Base-by-base conservation (phyloP, 495 filamentous ascomycete species). In the Podospora tetraspora region DNA sequence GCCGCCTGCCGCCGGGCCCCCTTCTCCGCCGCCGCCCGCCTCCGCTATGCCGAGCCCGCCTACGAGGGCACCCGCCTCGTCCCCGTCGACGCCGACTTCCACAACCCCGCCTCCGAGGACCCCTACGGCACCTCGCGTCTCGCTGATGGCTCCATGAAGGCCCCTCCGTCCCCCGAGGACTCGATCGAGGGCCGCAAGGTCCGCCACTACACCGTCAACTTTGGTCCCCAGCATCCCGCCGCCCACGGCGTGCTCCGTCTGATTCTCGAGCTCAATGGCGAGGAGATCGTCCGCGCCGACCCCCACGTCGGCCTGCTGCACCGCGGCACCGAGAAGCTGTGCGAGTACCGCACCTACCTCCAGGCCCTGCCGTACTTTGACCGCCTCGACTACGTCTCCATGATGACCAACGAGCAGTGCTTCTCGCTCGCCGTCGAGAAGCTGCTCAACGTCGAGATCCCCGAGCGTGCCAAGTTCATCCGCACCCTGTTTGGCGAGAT, bases 331-430 rank as follows among this genome's bases (percentile, higher is more conserved):
- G 96, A 99, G 86, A 99, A 99, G 87, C 88, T 99, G 83, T 98
- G 97, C 79, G 96, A 99, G 84, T 99, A 99, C 85, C 96, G 95
- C 86, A 97, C 93, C 62, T 99, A 99, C 78, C 88, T 98, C 73
- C 96, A 99, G 79, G 96, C 96, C 65, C 83, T 99, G 76, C 96
- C 96, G 34, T 99, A 99, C 83, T 99, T 99, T 77, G 96, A 99
- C 83, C 91, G 96, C 69, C 83, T 99, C 78, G 96, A 99, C 79
- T 99, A 99, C 79, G 94, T 97, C 66, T 97, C 93, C 78, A 99
- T 99, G 96, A 99, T 98, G 95, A 98, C 95, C 70, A 97, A 97
- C 80, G 96, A 99, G 85, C 96, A 99, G 82, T 97, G 94, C 74
- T 99, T 90, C 79, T 87, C 92, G 13, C 84, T 99, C 64, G 96